Evolutionary conservation across 768 basidiomycete species (phyloP).

Genomic region (Antrodiella citrinella): DNA sequence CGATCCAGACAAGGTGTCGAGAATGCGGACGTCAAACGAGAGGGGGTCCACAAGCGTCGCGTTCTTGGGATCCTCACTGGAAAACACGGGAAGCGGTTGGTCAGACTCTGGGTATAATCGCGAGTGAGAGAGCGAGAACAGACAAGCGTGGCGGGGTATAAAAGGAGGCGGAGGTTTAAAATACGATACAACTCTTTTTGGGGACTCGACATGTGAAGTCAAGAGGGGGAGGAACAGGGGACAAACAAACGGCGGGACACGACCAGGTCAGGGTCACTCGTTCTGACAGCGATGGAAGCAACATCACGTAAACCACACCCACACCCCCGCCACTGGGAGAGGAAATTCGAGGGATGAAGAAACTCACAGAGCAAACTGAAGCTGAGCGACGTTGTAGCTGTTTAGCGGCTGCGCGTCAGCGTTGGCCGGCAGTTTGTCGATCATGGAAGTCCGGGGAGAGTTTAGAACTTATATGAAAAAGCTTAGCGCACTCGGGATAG

Average conservation of each 20-base stretch:
- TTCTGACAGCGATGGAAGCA: slow-evolving; percentile 1
- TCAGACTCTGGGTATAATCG: slow-evolving; percentile 8
- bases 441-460: slow-evolving; percentile 34
- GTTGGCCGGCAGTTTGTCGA: slow-evolving; percentile 29
- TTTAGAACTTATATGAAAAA: background rate
- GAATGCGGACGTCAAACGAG: slow-evolving; percentile 25
- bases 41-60: slow-evolving; percentile 26
- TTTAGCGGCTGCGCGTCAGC: slow-evolving; percentile 28
- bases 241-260: too few species aligned
- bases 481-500: too few species aligned
- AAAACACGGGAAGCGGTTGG: slow-evolving; percentile 11
- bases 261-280: too few species aligned
- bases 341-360: slow-evolving; percentile 16
- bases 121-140: background rate
- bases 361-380: slow-evolving; percentile 53
- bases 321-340: slow-evolving; percentile 15
- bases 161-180: background rate
- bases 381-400: slow-evolving; percentile 55
- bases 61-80: slow-evolving; percentile 32
- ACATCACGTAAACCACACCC: too few species aligned
- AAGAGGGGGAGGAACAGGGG: too few species aligned
- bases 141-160: background rate
- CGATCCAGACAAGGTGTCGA: slow-evolving; percentile 39
- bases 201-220: too few species aligned
- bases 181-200: too few species aligned